These are phyloP conservation scores for Castanopsis chinensis DNA, from an alignment of 306 rosid genomes.

Conservation along the genomic window DNA sequence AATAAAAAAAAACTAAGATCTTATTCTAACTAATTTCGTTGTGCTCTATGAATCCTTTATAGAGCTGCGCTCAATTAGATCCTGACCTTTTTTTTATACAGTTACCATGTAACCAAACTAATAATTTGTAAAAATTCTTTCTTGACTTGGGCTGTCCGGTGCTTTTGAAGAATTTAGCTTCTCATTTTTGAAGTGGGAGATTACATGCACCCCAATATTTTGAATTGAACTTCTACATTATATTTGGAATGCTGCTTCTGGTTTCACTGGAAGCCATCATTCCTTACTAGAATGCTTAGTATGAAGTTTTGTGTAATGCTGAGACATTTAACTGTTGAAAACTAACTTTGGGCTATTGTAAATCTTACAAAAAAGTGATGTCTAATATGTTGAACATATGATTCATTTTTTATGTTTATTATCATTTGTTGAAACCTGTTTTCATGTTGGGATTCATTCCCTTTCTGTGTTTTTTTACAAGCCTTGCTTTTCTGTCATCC, in stretches of 20 bases:
- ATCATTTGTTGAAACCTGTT: slow-evolving; percentile 2
- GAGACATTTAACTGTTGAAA: slow-evolving; percentile 7
- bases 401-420: background rate
- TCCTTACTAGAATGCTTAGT: background rate
- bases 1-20: background rate
- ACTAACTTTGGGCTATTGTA: background rate
- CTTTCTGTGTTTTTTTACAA: background rate
- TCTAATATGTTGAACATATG: slow-evolving; percentile 9
- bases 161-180: background rate
- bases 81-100: background rate
- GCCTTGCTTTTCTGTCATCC: background rate
- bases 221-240: background rate
- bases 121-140: background rate
- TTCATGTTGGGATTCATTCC: background rate
- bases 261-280: background rate
- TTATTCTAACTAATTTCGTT: background rate
- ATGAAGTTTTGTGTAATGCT: background rate
- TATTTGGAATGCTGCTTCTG: background rate
- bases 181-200: background rate
- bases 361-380: slow-evolving; percentile 1
- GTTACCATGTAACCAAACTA: background rate
- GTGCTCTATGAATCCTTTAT: background rate
- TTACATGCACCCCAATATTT: background rate
- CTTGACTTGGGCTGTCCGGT: background rate
- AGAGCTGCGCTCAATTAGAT: background rate